Percentiles rank a stretch among this genome's conserved stretches.
These are phyloP conservation scores for Euptelea pleiosperma DNA, from an alignment of 164 flowering plant genomes.

Conservation along the genomic window DNA sequence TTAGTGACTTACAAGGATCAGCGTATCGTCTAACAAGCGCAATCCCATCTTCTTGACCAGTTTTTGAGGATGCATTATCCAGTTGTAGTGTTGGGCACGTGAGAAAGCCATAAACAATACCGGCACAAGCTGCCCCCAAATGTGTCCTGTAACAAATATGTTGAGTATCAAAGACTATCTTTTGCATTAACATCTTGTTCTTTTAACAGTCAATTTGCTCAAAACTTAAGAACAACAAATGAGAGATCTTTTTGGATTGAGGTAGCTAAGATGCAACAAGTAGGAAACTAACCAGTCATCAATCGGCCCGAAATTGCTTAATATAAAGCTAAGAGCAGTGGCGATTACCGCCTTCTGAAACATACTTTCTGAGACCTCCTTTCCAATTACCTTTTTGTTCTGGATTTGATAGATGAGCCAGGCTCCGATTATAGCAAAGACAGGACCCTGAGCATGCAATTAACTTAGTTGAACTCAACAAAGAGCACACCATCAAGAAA, in stretches of 20 bases:
- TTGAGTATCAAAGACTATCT: background rate
- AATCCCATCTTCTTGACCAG: slow-evolving; percentile 47
- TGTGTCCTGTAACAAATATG: slow-evolving; percentile 47
- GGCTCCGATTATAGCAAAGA: slow-evolving; percentile 68
- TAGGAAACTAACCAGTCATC: slow-evolving; percentile 56
- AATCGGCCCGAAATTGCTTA: slow-evolving; percentile 54
- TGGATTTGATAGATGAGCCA: slow-evolving; percentile 62
- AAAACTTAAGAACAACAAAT: too few species aligned
- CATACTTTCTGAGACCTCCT: slow-evolving; percentile 48
- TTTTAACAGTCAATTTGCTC: background rate
- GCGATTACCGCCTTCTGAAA: slow-evolving; percentile 50
- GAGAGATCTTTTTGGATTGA: too few species aligned
- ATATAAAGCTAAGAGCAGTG: slow-evolving; percentile 42
- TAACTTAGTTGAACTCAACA: background rate
- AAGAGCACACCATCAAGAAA: background rate
- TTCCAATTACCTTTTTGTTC: slow-evolving; percentile 42
- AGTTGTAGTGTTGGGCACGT: slow-evolving; percentile 48
- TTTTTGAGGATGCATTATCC: slow-evolving; percentile 43
- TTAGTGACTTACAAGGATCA: slow-evolving; percentile 48
- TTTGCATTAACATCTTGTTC: too few species aligned
- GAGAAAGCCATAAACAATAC: slow-evolving; percentile 49
- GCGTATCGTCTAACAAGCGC: slow-evolving; percentile 37
- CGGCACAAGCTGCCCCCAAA: slow-evolving; percentile 49
- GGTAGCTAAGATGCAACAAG: background rate
- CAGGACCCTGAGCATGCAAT: slow-evolving; percentile 55